Conservation (phyloP, 2,329 filamentous ascomycete genomes). For the Cladosporium phlei region DNA sequence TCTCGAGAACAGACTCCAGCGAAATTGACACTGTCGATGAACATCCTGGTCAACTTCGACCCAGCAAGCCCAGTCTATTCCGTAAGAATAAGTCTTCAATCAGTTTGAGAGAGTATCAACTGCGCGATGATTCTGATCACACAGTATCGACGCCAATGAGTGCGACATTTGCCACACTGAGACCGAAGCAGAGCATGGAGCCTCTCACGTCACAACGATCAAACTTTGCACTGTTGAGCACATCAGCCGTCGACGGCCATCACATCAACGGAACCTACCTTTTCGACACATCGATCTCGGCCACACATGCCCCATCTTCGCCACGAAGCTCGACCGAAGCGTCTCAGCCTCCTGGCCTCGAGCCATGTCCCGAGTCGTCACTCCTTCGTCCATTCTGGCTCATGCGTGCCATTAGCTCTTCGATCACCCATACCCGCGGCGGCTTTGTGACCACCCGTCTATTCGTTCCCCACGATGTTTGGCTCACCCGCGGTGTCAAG, state of each 20-base stretch:
- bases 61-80: slow-evolving; percentile 29
- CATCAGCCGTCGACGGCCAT: slow-evolving; percentile 39
- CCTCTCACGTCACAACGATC: slow-evolving; percentile 29
- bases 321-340: slow-evolving; percentile 37
- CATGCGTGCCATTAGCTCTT: slow-evolving; percentile 91
- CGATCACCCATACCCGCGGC: slow-evolving; percentile 82
- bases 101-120: slow-evolving; percentile 69
- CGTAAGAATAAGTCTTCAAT: slow-evolving; percentile 49
- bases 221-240: slow-evolving; percentile 51
- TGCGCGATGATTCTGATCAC: slow-evolving; percentile 50
- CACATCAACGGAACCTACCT: slow-evolving; percentile 68
- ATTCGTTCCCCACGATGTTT: slow-evolving; percentile 88
- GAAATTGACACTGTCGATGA: slow-evolving; percentile 24
- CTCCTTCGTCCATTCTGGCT: slow-evolving; percentile 96
- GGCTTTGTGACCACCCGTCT: slow-evolving; percentile 88
- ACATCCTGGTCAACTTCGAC: slow-evolving; percentile 21
- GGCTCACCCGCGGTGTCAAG: slow-evolving; percentile 91
- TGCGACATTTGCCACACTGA: slow-evolving; percentile 56
- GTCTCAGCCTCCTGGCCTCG: slow-evolving; percentile 68
- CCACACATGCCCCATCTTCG: slow-evolving; percentile 22
- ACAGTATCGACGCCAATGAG: slow-evolving; percentile 72
- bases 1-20: slow-evolving; percentile 17
- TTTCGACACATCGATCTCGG: slow-evolving; percentile 58
- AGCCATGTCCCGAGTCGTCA: slow-evolving; percentile 84
- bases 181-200: slow-evolving; percentile 28